Evolutionary conservation across 441 rosid species (phyloP).

Genomic region (Kokia cookei): DNA sequence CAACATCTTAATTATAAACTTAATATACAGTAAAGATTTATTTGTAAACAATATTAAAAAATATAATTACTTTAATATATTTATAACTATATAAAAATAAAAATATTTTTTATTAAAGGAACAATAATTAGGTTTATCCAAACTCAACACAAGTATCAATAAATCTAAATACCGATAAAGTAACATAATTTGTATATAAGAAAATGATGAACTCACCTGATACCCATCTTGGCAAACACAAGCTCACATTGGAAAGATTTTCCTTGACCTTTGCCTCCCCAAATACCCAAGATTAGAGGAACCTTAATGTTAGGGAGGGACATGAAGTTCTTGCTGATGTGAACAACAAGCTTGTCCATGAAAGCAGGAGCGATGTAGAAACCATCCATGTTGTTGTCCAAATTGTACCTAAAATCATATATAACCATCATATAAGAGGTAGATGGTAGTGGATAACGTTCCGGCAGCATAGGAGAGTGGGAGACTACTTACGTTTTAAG

Average conservation of each 20-base stretch:
- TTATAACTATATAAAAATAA: too few relatives aligned
- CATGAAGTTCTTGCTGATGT: conserved; percentile 96
- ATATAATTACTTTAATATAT: too few relatives aligned
- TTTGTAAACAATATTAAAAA: too few relatives aligned
- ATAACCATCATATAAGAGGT: background rate
- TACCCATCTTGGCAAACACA: conserved; percentile 96
- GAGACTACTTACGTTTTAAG: conserved; percentile 46
- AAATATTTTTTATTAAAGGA: too few relatives aligned
- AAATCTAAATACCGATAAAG: too few relatives aligned
- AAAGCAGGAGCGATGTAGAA: conserved; percentile 92
- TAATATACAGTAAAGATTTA: too few relatives aligned
- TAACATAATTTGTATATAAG: too few relatives aligned
- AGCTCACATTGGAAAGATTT: conserved; percentile 97
- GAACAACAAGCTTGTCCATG: conserved; percentile 98
- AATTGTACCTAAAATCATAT: conserved; percentile 38
- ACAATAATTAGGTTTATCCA: too few relatives aligned
- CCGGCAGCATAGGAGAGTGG: too few relatives aligned
- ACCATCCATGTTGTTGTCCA: conserved; percentile 82
- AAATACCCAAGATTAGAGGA: conserved; percentile 89
- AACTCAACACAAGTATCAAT: too few relatives aligned
- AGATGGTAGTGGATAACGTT: too few relatives aligned
- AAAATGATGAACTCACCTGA: conserved; percentile 46
- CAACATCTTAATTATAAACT: too few relatives aligned
- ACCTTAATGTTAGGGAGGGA: conserved; percentile 92
- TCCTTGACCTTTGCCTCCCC: conserved; percentile 99